Evolutionary conservation across 257 asterid species (phyloP).

Genomic region (Echites panduratus): DNA sequence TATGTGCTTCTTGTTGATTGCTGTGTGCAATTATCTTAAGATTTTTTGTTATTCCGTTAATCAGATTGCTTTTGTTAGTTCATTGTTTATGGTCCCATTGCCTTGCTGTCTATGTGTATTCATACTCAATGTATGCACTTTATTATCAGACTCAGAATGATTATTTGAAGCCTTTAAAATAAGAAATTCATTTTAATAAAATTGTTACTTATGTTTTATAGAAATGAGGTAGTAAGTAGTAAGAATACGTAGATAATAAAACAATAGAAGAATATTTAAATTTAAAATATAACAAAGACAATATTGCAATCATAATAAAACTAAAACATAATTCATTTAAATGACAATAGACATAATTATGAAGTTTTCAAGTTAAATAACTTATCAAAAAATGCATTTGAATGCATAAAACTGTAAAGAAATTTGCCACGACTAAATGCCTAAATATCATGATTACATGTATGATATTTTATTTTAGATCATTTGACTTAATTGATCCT

Average conservation of each 20-base stretch:
- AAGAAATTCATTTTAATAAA: neutral
- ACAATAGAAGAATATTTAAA: too few relatives aligned
- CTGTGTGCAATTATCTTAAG: neutral
- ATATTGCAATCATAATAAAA: too few relatives aligned
- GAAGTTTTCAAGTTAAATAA: too few relatives aligned
- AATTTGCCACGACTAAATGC: too few relatives aligned
- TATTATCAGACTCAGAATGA: neutral
- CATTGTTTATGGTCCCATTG: neutral
- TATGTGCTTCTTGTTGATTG: constrained; percentile 1
- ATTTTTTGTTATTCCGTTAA: neutral
- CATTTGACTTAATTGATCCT: neutral
- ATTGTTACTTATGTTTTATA: too few relatives aligned
- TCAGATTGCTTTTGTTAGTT: neutral
- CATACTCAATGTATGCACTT: neutral
- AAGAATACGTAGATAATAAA: too few relatives aligned
- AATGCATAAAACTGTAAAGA: too few relatives aligned
- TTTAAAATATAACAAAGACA: too few relatives aligned
- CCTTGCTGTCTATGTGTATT: neutral
- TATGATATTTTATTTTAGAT: neutral
- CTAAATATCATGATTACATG: neutral
- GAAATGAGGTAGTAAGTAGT: too few relatives aligned
- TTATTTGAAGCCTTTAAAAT: neutral
- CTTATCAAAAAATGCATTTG: too few relatives aligned
- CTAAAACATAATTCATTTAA: too few relatives aligned
- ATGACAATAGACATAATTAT: too few relatives aligned